Percentiles rank a stretch among this genome's conserved stretches.
phyloP scores from a whole-genome alignment of 2,329 filamentous ascomycete genomes.

The Colletotrichum gigasporum region DNA sequence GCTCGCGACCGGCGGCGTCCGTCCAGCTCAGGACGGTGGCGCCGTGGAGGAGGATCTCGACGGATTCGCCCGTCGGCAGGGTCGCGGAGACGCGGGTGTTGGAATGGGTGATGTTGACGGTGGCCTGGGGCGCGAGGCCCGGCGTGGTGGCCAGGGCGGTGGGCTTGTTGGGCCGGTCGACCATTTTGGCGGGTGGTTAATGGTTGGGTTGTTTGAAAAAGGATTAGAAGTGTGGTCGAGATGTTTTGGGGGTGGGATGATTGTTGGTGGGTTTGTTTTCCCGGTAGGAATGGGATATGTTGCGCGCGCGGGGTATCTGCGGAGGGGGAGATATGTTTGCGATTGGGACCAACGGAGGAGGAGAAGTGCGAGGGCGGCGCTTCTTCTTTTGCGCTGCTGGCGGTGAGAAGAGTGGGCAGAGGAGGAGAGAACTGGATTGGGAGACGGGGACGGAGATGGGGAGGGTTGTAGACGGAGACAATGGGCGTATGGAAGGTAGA shows the following conservation, averaged over 20 bases:
- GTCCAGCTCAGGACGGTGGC: conserved; percentile 97
- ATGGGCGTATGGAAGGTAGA: neutral
- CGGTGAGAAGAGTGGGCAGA: too few relatives aligned
- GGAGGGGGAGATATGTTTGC: neutral
- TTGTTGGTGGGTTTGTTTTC: neutral
- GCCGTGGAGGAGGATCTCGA: conserved; percentile 88
- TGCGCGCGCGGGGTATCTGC: conserved; percentile 3
- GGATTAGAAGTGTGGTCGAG: neutral
- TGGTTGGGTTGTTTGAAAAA: neutral
- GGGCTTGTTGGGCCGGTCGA: conserved; percentile 88
- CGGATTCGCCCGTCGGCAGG: conserved; percentile 85
- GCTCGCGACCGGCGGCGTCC: conserved; percentile 79
- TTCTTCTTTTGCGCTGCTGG: neutral
- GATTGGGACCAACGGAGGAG: neutral
- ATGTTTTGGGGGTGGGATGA: neutral
- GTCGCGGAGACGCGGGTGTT: conserved; percentile 79
- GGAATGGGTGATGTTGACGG: conserved; percentile 78
- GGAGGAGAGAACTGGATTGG: too few relatives aligned
- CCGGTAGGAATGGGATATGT: neutral
- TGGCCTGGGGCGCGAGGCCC: conserved; percentile 76
- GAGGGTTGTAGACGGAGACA: too few relatives aligned
- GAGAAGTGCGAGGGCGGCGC: too few relatives aligned
- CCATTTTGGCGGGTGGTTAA: conserved; percentile 56
- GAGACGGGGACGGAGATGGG: too few relatives aligned
- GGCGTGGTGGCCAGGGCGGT: conserved; percentile 79